These are phyloP conservation scores for Penicillium sp. DNA, from an alignment of 2,329 filamentous ascomycete species.

Conservation along the genomic window DNA sequence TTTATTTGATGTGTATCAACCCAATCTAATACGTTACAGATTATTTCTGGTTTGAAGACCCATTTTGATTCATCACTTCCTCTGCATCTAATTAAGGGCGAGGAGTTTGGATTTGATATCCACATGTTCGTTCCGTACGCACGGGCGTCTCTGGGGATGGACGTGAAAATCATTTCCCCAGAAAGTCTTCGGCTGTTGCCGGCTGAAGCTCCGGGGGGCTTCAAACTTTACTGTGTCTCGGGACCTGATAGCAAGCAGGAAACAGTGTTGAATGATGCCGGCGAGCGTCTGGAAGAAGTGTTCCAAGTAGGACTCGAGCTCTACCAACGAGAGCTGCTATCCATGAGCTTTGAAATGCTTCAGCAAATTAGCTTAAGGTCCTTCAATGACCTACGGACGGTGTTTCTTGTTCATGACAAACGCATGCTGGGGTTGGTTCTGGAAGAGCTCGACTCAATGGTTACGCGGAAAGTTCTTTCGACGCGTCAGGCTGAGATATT, in stretches of 20 bases:
- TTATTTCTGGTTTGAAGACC: neutral
- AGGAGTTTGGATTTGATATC: neutral
- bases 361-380: constrained; percentile 23
- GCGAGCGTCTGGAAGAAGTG: constrained; percentile 21
- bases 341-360: constrained; percentile 20
- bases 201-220: neutral
- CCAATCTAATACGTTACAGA: neutral
- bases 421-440: constrained; percentile 31
- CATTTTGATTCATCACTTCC: neutral
- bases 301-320: constrained; percentile 28
- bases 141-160: neutral
- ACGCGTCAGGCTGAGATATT: constrained; percentile 16
- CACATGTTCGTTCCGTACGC: neutral
- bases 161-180: neutral
- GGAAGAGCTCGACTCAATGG: constrained; percentile 20
- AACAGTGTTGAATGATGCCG: constrained; percentile 1
- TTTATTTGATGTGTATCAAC: neutral
- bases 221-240: constrained; percentile 9
- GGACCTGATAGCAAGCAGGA: neutral
- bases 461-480: constrained; percentile 15
- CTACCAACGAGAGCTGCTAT: constrained; percentile 26
- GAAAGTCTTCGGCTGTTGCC: neutral
- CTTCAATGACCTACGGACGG: constrained; percentile 32
- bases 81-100: neutral
- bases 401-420: constrained; percentile 32